Evolutionary conservation across 306 rosid species (phyloP), one percentile per base, ranked within the genome.

Genomic region (Fagus sylvatica): DNA sequence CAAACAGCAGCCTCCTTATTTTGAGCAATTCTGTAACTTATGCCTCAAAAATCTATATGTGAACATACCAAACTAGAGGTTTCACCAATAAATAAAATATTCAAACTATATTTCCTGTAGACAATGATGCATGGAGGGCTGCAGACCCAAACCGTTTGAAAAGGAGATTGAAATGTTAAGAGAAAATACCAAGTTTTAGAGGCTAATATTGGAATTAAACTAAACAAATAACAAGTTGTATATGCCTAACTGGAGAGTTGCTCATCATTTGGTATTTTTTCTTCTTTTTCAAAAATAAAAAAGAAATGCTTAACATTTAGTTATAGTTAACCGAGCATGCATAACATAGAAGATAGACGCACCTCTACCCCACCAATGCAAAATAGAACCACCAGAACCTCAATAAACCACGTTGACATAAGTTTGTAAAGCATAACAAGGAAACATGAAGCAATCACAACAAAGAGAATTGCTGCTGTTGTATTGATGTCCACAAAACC

Each of bases 351-450:
- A 65, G 68, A 65, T 51, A 51, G 76, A 68, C 91, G 62, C 78
- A 90, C 99, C 98, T 95, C 99, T 66, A 89, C 83, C 65, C 99
- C 99, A 0, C 99, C 99, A 74, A 95, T 88, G 89, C 91, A 88
- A 83, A 95, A 95, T 39, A 95, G 89, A 84, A 95, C 91, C 93
- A 91, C 99, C 77, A 95, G 86, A 81, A 95, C 82, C 88, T 95
- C 98, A 60, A 95, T 78, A 78, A 95, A 95, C 97, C 93, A 87
- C 76, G 70, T 80, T 39, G 99, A 91, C 99, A 95, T 95, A 41
- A 95, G 93, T 76, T 91, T 89, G 88, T 95, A 95, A 53, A 95
- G 88, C 96, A 95, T 91, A 76, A 93, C 81, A 90, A 95, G 80
- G 89, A 95, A 95, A 84, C 99, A 87, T 28, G 99, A 95, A 76